A percentile compares a stretch with the other conserved stretches of the same genome.
phyloP scores from a whole-genome alignment of 2,329 filamentous ascomycete species.

The Colletotrichum nymphaeae region DNA sequence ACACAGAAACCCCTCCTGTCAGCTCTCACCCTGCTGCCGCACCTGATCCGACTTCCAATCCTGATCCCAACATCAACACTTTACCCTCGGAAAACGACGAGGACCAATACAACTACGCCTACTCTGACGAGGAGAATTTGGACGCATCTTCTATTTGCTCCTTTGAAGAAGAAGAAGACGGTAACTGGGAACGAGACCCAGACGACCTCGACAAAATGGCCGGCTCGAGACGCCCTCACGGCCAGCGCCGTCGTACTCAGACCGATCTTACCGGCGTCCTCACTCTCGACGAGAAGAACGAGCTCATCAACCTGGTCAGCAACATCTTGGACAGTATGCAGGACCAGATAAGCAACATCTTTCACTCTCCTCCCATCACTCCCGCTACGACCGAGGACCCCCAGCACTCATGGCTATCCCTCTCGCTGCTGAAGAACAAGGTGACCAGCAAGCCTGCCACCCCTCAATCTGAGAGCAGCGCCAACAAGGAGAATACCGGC shows the following conservation, averaged over 20 bases:
- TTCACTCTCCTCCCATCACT: conserved; percentile 57
- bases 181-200: conserved; percentile 28
- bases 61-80: conserved; percentile 17
- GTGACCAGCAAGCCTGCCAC: background rate
- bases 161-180: conserved; percentile 34
- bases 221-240: conserved; percentile 29
- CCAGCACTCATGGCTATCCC: conserved; percentile 49
- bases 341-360: conserved; percentile 61
- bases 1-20: conserved; percentile 23
- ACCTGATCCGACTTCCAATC: background rate
- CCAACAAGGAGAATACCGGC: conserved; percentile 24
- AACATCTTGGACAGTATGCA: conserved; percentile 67
- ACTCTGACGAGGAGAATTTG: conserved; percentile 30
- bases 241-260: conserved; percentile 29
- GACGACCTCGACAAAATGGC: conserved; percentile 20
- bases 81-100: conserved; percentile 24
- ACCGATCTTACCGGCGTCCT: conserved; percentile 64
- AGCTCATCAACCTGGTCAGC: conserved; percentile 62
- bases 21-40: conserved; percentile 9
- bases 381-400: conserved; percentile 45
- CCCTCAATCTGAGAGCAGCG: conserved; percentile 14
- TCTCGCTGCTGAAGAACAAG: conserved; percentile 44
- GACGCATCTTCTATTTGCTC: conserved; percentile 34
- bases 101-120: conserved; percentile 29
- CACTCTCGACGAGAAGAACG: conserved; percentile 59